Evolutionary conservation across 164 flowering plant genomes (phyloP), one percentile per base, ranked within the genome.

Genomic region (Berberis thunbergii): DNA sequence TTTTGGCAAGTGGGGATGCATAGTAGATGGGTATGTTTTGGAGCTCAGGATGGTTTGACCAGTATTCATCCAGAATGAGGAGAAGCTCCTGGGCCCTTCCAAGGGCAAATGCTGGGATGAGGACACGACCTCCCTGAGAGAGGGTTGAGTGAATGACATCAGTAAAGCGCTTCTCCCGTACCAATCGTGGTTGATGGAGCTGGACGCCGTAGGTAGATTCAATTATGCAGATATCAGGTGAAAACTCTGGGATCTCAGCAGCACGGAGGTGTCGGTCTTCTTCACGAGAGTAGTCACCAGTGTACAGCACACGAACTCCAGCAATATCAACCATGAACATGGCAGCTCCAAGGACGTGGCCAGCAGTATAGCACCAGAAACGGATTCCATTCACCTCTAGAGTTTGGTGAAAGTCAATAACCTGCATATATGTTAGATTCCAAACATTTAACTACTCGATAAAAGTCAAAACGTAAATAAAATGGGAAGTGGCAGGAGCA

Each of bases 301-400:
- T 91, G 72, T 94, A 94, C 55, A 94, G 95, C 49, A 94, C 90
- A 46, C 96, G 83, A 41, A 94, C 97, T 49, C 97, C 99, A 53
- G 99, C 99, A 65, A 91, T 91, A 72, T 94, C 99, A 60, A 94
- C 99, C 99, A 94, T 91, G 75, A 94, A 94, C 99, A 94, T 94
- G 60, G 99, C 99, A 70, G 97, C 97, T 65, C 99, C 99, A 72
- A 94, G 96, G 55, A 94, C 99, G 67, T 94, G 99, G 7, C 99
- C 97, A 62, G 97, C 99, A 49, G 99, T 89, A 66, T 94, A 94
- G 77, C 97, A 94, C 99, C 99, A 94, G 61, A 94, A 94, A 43
- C 95, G 89, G 44, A 94, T 87, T 38, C 96, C 99, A 69, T 86
- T 86, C 59, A 94, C 96, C 77, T 94, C 99, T 59, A 91, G 59